phyloP scores from a whole-genome alignment of 176 grass and related monocot genomes.

The Carex littledalei region DNA sequence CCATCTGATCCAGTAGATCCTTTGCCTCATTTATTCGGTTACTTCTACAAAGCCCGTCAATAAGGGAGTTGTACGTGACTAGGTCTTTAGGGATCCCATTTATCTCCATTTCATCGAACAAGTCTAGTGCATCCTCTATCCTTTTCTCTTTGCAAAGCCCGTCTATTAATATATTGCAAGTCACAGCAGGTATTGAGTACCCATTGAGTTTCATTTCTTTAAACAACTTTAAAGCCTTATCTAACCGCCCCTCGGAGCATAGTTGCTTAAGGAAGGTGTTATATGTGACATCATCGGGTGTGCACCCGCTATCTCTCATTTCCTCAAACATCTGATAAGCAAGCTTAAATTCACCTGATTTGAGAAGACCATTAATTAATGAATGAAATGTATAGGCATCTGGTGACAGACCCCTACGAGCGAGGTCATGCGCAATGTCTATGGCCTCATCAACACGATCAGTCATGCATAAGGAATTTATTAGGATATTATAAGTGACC shows the following conservation, averaged over 20 bases:
- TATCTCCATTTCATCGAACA: conserved; percentile 90
- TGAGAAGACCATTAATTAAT: conserved; percentile 69
- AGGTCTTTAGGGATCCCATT: conserved; percentile 65
- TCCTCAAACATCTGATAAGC: conserved; percentile 75
- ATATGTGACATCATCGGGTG: conserved; percentile 74
- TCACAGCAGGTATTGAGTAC: conserved; percentile 51
- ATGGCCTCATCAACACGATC: conserved; percentile 81
- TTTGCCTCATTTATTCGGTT: conserved; percentile 67
- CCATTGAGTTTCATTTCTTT: conserved; percentile 83
- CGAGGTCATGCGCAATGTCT: conserved; percentile 57
- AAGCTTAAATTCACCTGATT: conserved; percentile 56
- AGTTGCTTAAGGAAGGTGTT: conserved; percentile 74
- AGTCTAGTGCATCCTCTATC: conserved; percentile 74
- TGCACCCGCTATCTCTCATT: conserved; percentile 78
- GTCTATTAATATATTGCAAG: conserved; percentile 77
- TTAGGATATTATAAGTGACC: conserved; percentile 73
- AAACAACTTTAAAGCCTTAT: conserved; percentile 67
- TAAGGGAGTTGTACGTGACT: conserved; percentile 62
- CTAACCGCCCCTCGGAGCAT: conserved; percentile 50
- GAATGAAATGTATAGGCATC: conserved; percentile 87
- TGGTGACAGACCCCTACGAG: conserved; percentile 62
- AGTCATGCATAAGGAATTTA: conserved; percentile 50
- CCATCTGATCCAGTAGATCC: conserved; percentile 71
- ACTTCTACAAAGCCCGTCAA: conserved; percentile 75
- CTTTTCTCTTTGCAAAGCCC: conserved; percentile 78